Evolutionary conservation across 306 rosid species (phyloP), one percentile per base, ranked within the genome.

Genomic region (Arachis stenosperma): DNA sequence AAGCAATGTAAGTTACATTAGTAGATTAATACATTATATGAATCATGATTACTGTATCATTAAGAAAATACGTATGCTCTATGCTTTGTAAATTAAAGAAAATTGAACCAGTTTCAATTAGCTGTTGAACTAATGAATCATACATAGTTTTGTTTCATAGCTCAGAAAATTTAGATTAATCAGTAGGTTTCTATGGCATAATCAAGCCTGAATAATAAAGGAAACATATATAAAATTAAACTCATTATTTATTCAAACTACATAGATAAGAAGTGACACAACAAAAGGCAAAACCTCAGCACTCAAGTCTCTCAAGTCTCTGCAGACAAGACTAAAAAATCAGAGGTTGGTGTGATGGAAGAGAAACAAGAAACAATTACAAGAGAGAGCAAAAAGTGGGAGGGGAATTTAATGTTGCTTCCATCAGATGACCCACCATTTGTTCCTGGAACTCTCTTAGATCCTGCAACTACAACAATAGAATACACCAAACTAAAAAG

Each of bases 371-470:
- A 79, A 44, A 76, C 33, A 66, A 80, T 57, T 67, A 86, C 8
- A 52, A 88, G 63, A 22, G 66, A 77, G 75, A 86, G 64, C 70
- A 79, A 42, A 29, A 78, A 57, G 40, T 29, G 11, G 60, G 77
- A 68, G 6, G 87, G 81, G 30, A 83, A 74, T 75, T 77, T 74
- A 72, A 65, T 29, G 50, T 8, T 33, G 75, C 43, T 81, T 72
- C 88, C 96, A 76, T 51, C 43, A 8, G 96, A 84, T 68, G 80
- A 63, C 37, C 78, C 61, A 53, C 82, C 82, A 4, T 73, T 60
- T 47, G 56, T 42, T 22, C 89, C 77, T 79, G 93, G 91, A 1
- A 83, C 79, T 52, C 74, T 71, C 77, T 90, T 90, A 5, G 93
- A 84, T 50, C 90, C 87, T 70, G 75, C 70, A 44, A 78, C 91